Evolutionary conservation across 192 early-diverging fungal genomes (phyloP).

Genomic region (Coemansia reversa): DNA sequence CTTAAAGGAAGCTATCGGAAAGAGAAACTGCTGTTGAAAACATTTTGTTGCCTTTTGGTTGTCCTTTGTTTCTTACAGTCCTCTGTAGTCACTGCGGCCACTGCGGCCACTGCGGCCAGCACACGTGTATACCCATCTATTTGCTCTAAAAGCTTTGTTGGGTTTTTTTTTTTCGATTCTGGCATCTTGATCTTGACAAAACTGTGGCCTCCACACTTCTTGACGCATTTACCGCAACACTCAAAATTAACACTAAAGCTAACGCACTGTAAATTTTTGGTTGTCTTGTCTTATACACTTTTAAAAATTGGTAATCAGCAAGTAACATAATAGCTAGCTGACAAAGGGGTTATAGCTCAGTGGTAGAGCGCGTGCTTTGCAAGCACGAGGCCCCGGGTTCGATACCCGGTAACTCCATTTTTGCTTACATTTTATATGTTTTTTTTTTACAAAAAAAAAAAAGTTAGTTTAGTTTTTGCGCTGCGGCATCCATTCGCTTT

Average conservation of each 20-base stretch:
- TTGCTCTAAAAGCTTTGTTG: too few species aligned
- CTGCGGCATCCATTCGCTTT: constrained; percentile 44
- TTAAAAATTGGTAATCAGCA: not conserved
- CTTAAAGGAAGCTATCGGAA: not conserved
- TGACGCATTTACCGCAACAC: not conserved
- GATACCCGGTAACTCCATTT: constrained; percentile 29
- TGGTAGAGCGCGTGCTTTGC: constrained; percentile 37
- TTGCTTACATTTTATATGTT: not conserved
- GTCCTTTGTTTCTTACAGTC: not conserved
- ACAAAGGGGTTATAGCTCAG: constrained; percentile 23
- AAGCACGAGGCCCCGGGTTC: constrained; percentile 32
- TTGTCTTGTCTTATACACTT: too few species aligned
- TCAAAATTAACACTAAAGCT: not conserved
- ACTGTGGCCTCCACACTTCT: not conserved
- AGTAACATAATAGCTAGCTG: not conserved
- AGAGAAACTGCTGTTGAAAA: not conserved
- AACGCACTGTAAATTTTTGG: too few species aligned
- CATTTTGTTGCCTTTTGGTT: not conserved
- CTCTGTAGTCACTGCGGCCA: not conserved
- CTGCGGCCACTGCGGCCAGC: not conserved
- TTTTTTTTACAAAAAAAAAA: not conserved
- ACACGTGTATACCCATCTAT: not conserved
- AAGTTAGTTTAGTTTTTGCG: constrained; percentile 6
- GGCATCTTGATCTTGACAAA: not conserved
- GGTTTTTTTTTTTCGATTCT: not conserved